phyloP scores from a whole-genome alignment of 2,329 filamentous ascomycete species.

The Apiospora aurea region DNA sequence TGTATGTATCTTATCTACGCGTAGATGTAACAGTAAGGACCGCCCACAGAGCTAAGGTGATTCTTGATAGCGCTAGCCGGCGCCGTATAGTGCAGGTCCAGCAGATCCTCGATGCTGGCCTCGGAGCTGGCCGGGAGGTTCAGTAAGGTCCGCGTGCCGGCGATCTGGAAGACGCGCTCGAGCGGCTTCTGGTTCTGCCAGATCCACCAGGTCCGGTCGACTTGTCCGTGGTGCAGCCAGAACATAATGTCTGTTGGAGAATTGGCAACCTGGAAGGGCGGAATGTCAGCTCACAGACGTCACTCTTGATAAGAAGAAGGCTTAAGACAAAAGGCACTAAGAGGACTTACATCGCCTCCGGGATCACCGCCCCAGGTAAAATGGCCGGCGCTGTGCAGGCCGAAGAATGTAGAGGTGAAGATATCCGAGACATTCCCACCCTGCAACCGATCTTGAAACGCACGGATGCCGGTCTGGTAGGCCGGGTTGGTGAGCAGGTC shows the following conservation, averaged over 20 bases:
- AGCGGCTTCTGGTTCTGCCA: slow-evolving; percentile 37
- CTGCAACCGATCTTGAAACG: slow-evolving; percentile 27
- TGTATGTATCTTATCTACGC: too few species aligned
- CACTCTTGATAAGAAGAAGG: too few species aligned
- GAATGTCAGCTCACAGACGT: too few species aligned
- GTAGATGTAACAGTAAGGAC: slow-evolving; percentile 28
- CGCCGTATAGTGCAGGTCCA: slow-evolving; percentile 31
- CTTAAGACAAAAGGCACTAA: not conserved
- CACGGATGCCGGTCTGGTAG: slow-evolving; percentile 26
- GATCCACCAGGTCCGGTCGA: slow-evolving; percentile 38
- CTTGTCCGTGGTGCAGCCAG: slow-evolving; percentile 30
- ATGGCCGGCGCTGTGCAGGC: slow-evolving; percentile 44
- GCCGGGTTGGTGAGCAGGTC: slow-evolving; percentile 35
- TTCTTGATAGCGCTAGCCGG: slow-evolving; percentile 24
- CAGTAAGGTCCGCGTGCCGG: slow-evolving; percentile 34
- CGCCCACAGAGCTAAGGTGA: slow-evolving; percentile 25
- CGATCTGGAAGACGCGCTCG: slow-evolving; percentile 31
- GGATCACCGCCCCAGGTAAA: slow-evolving; percentile 47
- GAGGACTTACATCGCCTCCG: slow-evolving; percentile 33
- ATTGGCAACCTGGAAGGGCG: slow-evolving; percentile 18
- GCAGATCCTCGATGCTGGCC: slow-evolving; percentile 35
- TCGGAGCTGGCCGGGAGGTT: slow-evolving; percentile 34
- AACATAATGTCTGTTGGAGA: slow-evolving; percentile 26
- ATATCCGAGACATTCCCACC: slow-evolving; percentile 9
- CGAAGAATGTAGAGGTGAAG: slow-evolving; percentile 25